Conservation (phyloP, 2,329 filamentous ascomycete genomes). For the Fusarium chaquense region DNA sequence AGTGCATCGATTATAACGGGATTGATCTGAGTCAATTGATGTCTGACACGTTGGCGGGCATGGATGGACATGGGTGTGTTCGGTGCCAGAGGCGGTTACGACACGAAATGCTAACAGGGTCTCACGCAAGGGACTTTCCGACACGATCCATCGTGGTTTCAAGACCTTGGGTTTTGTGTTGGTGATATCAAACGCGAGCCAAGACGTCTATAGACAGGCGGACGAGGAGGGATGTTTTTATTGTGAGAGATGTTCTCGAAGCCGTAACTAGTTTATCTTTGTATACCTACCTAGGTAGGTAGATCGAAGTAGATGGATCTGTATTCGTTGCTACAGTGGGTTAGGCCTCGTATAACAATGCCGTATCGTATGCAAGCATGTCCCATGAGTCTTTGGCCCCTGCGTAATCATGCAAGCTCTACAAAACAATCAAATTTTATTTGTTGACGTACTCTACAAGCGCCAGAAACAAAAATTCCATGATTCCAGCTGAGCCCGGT, state of each 20-base stretch:
- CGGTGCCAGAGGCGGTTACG: slow-evolving; percentile 21
- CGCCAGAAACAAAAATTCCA: background rate
- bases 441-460: background rate
- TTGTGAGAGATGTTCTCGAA: background rate
- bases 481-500: background rate
- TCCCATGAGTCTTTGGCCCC: background rate
- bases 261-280: background rate
- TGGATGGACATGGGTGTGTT: slow-evolving; percentile 10
- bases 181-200: slow-evolving; percentile 13
- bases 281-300: no score
- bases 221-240: background rate
- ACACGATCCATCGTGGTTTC: slow-evolving; percentile 29
- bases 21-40: slow-evolving; percentile 26
- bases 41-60: slow-evolving; percentile 30
- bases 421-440: background rate
- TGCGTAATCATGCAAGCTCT: background rate
- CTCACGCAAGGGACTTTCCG: slow-evolving; percentile 27
- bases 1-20: background rate
- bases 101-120: slow-evolving; percentile 19
- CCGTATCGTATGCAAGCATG: background rate
- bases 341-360: slow-evolving; percentile 1
- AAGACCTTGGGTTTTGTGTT: slow-evolving; percentile 13
- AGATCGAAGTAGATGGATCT: background rate
- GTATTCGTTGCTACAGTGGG: background rate
- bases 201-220: background rate